Evolutionary conservation across 192 early-diverging fungal genomes (phyloP).

Genomic region (Umbelopsis ramanniana): DNA sequence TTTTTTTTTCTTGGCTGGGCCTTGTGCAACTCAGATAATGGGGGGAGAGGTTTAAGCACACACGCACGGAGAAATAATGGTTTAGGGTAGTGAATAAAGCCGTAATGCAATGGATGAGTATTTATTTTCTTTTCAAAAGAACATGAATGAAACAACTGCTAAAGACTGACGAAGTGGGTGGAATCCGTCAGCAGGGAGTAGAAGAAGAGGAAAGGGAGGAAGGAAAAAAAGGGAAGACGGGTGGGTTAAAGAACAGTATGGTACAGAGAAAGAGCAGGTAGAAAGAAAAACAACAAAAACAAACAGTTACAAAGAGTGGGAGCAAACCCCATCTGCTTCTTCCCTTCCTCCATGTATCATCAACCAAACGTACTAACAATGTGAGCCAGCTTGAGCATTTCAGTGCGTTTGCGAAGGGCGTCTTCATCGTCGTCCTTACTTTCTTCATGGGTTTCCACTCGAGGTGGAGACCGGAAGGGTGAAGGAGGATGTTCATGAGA

Average conservation of each 20-base stretch:
- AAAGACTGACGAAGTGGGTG: background rate
- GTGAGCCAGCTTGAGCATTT: constrained; percentile 33
- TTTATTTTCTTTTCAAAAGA: background rate
- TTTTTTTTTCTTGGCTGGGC: constrained; percentile 23
- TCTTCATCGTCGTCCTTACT: background rate
- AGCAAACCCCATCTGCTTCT: background rate
- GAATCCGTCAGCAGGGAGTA: background rate
- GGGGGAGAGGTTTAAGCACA: background rate
- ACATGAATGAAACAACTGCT: background rate
- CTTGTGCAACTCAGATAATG: background rate
- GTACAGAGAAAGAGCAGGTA: background rate
- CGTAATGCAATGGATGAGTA: background rate
- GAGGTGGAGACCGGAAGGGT: background rate
- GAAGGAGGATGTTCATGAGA: background rate
- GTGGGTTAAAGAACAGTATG: background rate
- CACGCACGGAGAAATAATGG: constrained; percentile 11
- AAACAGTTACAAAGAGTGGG: background rate
- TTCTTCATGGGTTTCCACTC: background rate
- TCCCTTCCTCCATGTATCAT: background rate
- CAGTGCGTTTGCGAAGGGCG: constrained; percentile 18
- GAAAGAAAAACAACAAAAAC: constrained; percentile 14
- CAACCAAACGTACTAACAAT: constrained; percentile 41
- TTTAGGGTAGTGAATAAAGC: background rate
- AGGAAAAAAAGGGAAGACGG: background rate
- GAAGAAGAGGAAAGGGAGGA: background rate